Percentiles rank a stretch among this genome's conserved stretches.
Conservation (phyloP, 2,329 filamentous ascomycete genomes). For the Elsinoe fawcettii region DNA sequence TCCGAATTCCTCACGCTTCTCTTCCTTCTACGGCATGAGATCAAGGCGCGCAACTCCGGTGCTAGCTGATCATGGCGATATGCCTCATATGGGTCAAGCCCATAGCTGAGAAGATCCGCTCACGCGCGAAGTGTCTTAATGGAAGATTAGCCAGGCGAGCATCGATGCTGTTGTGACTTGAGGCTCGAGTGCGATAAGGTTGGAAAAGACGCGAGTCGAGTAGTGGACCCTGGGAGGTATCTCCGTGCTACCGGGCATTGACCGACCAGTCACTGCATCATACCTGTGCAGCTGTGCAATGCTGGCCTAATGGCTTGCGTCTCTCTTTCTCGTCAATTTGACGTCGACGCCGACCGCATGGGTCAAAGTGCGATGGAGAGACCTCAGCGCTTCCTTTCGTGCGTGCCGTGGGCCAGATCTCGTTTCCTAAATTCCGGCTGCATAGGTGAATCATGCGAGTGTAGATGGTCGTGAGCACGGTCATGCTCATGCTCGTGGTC, state of each 20-base stretch:
- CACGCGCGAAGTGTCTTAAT: background rate
- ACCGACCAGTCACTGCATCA: background rate
- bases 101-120: background rate
- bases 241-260: background rate
- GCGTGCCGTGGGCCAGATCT: background rate
- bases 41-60: background rate
- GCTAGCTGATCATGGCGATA: background rate
- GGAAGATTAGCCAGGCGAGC: background rate
- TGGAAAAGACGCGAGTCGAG: background rate
- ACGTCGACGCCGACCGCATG: background rate
- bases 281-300: background rate
- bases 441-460: constrained; percentile 3
- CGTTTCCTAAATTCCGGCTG: constrained; percentile 11
- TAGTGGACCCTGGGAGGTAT: background rate
- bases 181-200: background rate
- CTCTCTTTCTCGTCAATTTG: background rate
- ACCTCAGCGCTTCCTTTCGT: background rate
- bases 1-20: background rate
- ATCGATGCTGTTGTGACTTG: background rate
- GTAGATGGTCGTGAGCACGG: background rate
- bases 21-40: background rate
- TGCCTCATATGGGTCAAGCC: background rate
- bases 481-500: constrained; percentile 23
- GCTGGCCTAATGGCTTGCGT: background rate
- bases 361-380: too few species aligned